A percentile compares a stretch with the other conserved stretches of the same genome.
Conservation (phyloP, 371 early-diverging fungal species). For the Dinochytrium kinnereticum region DNA sequence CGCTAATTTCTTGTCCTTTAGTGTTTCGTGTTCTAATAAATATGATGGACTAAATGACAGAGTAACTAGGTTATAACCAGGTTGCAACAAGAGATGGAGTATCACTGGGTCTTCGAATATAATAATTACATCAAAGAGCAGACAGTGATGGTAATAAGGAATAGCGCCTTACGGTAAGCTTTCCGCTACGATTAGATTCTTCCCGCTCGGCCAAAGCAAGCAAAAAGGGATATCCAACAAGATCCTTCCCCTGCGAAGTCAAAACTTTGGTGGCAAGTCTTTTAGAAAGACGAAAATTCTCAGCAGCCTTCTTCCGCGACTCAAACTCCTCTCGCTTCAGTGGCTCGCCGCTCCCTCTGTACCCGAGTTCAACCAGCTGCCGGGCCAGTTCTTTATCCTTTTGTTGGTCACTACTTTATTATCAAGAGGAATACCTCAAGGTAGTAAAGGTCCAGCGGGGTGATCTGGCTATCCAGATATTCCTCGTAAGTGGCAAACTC, state of each 20-base stretch:
- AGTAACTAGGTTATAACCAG: too few relatives aligned
- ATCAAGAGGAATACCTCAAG: constrained; percentile 45
- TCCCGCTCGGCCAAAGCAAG: constrained; percentile 60
- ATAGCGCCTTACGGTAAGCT: constrained; percentile 62
- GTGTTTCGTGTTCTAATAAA: constrained; percentile 57
- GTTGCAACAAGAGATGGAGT: too few relatives aligned
- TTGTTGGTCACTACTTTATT: not conserved
- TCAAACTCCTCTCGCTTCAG: constrained; percentile 63
- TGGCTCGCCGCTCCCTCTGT: constrained; percentile 61
- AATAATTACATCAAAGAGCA: too few relatives aligned
- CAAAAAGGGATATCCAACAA: constrained; percentile 50
- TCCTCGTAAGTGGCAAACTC: constrained; percentile 65
- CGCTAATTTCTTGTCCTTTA: constrained; percentile 57
- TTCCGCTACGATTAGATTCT: constrained; percentile 61
- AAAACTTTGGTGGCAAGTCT: constrained; percentile 55
- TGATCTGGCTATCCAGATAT: constrained; percentile 62
- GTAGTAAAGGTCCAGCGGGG: constrained; percentile 57
- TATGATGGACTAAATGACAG: constrained; percentile 60
- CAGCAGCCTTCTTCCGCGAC: constrained; percentile 58
- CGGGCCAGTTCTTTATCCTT: constrained; percentile 64
- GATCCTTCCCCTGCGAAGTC: constrained; percentile 51
- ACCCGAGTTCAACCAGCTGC: constrained; percentile 64
- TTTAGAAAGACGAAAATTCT: constrained; percentile 55
- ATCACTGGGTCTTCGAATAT: too few relatives aligned
- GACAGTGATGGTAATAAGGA: too few relatives aligned